phyloP scores from a whole-genome alignment of 768 basidiomycete genomes.

The Auricularia sp. region DNA sequence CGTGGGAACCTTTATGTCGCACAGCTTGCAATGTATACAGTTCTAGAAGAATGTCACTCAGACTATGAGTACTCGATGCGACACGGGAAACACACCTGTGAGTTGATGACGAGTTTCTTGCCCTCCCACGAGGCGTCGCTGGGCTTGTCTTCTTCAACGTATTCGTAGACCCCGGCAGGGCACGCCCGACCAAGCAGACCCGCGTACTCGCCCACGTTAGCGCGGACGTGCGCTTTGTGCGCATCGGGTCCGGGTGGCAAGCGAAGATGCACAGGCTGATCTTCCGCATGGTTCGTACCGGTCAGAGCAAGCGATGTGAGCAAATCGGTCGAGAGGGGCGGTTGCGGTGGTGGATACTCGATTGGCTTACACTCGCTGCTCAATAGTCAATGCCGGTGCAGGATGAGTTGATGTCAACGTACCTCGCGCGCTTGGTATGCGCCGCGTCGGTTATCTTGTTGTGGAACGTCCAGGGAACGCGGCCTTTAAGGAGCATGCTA shows the following conservation, averaged over 20 bases:
- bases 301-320: constrained; percentile 84
- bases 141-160: constrained; percentile 56
- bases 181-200: constrained; percentile 84
- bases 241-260: constrained; percentile 45
- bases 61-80: background rate
- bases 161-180: constrained; percentile 95
- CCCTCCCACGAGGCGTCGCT: constrained; percentile 42
- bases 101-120: constrained; percentile 90
- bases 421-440: constrained; percentile 58
- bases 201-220: constrained; percentile 71
- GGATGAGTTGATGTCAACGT: constrained; percentile 3
- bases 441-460: constrained; percentile 55
- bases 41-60: constrained; percentile 36
- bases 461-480: constrained; percentile 86
- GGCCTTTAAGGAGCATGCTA: constrained; percentile 70
- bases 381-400: background rate
- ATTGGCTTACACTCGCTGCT: constrained; percentile 57
- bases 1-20: constrained; percentile 91
- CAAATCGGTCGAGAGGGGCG: constrained; percentile 86
- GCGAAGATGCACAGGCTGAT: constrained; percentile 83
- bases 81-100: constrained; percentile 50
- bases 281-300: constrained; percentile 94
- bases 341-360: constrained; percentile 76
- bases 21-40: constrained; percentile 90
- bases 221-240: constrained; percentile 55